Evolutionary conservation across 2,329 filamentous ascomycete genomes (phyloP).

Genomic region (Phialophora verrucosa): DNA sequence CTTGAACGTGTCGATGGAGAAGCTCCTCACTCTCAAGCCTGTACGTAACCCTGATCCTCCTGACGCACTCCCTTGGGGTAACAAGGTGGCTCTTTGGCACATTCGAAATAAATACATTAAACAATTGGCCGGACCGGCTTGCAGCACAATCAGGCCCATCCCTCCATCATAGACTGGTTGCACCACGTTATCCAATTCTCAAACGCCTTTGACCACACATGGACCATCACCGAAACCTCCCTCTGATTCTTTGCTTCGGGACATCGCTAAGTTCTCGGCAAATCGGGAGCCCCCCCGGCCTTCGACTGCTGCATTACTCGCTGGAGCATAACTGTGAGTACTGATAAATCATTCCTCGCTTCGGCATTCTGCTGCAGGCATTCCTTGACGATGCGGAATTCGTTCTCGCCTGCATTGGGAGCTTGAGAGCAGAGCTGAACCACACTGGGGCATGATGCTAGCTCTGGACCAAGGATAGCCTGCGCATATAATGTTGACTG

Average conservation of each 20-base stretch:
- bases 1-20: neutral
- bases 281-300: conserved; percentile 4
- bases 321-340: conserved; percentile 51
- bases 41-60: neutral
- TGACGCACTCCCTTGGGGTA: neutral
- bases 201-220: neutral
- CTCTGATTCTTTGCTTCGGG: neutral
- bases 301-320: conserved; percentile 13
- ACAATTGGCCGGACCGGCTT: neutral
- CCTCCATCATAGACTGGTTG: neutral
- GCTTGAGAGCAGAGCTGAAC: conserved; percentile 73
- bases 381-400: conserved; percentile 74
- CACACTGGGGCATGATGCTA: conserved; percentile 69
- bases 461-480: conserved; percentile 65
- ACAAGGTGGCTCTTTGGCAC: neutral
- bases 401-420: conserved; percentile 69
- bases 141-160: neutral
- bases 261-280: neutral
- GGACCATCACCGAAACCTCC: neutral
- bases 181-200: neutral
- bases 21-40: neutral
- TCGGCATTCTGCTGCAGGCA: conserved; percentile 70
- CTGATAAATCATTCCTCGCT: conserved; percentile 64
- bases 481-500: conserved; percentile 61
- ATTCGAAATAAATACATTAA: conserved; percentile 1